phyloP scores from a whole-genome alignment of 352 stramenopile species.

The Globisporangium spiculum region DNA sequence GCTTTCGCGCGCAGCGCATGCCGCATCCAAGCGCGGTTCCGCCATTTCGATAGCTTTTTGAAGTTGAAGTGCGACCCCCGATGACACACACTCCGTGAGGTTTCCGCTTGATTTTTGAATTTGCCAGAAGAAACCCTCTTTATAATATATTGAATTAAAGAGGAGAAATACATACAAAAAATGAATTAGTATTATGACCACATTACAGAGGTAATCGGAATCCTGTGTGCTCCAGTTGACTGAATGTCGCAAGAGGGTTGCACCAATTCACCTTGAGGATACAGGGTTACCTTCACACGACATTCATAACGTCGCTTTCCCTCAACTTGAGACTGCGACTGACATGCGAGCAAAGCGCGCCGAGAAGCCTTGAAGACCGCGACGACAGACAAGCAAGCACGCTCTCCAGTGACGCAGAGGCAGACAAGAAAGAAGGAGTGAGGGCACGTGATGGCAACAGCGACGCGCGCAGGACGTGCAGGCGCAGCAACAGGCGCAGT shows the following conservation, averaged over 20 bases:
- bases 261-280: background rate
- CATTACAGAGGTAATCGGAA: background rate
- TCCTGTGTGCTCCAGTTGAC: background rate
- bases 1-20: background rate
- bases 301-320: background rate
- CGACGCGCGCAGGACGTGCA: background rate
- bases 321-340: background rate
- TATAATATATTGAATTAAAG: background rate
- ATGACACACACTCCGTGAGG: background rate
- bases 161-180: too few relatives aligned
- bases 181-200: background rate
- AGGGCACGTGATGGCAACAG: background rate
- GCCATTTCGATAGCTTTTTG: background rate
- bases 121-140: background rate
- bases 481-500: background rate
- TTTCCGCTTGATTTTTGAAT: too few relatives aligned
- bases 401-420: background rate
- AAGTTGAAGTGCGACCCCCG: slow-evolving; percentile 7
- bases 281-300: background rate
- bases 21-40: background rate
- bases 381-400: too few relatives aligned
- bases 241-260: background rate
- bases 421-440: background rate
- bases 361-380: background rate
- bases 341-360: slow-evolving; percentile 1